These are phyloP conservation scores for Plectosphaerella plurivora DNA, from an alignment of 2,329 filamentous ascomycete species.

Conservation along the genomic window DNA sequence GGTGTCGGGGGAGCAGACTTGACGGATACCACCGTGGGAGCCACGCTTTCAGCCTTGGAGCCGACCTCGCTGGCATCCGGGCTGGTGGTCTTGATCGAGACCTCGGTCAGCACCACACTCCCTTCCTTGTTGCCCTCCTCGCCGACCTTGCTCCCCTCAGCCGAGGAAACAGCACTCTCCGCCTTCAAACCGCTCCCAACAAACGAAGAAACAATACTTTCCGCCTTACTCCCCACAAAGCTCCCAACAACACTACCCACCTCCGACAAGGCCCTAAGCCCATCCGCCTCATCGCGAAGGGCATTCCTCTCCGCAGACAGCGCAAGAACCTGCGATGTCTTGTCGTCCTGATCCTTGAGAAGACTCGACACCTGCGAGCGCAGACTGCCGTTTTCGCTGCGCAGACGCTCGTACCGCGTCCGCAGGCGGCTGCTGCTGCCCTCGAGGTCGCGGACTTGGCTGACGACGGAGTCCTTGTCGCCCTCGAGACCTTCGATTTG, in stretches of 20 bases:
- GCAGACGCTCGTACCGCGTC: constrained; percentile 7
- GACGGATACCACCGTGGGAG: too few species aligned
- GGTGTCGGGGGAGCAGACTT: too few species aligned
- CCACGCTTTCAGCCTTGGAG: too few species aligned
- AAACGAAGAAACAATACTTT: too few species aligned
- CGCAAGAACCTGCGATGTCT: constrained; percentile 8
- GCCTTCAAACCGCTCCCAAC: too few species aligned
- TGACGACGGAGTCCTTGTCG: constrained; percentile 1
- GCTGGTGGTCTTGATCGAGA: too few species aligned
- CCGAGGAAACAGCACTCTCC: too few species aligned
- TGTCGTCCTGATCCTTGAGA: constrained; percentile 11
- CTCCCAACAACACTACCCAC: constrained; percentile 1
- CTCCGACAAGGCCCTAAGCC: constrained; percentile 6
- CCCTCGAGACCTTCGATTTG: constrained; percentile 10
- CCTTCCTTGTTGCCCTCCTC: too few species aligned
- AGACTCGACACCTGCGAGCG: constrained; percentile 6
- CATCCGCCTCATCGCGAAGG: constrained; percentile 10
- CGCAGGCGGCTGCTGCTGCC: constrained; percentile 10
- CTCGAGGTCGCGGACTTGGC: constrained; percentile 4
- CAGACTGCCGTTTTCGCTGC: constrained; percentile 8
- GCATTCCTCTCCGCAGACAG: constrained; percentile 8
- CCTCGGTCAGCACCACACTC: too few species aligned
- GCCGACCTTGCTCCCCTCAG: too few species aligned
- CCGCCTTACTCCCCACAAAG: background rate
- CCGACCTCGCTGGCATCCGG: too few species aligned